Base-by-base conservation (phyloP, 768 basidiomycete genomes). In the Astraeus odoratus region DNA sequence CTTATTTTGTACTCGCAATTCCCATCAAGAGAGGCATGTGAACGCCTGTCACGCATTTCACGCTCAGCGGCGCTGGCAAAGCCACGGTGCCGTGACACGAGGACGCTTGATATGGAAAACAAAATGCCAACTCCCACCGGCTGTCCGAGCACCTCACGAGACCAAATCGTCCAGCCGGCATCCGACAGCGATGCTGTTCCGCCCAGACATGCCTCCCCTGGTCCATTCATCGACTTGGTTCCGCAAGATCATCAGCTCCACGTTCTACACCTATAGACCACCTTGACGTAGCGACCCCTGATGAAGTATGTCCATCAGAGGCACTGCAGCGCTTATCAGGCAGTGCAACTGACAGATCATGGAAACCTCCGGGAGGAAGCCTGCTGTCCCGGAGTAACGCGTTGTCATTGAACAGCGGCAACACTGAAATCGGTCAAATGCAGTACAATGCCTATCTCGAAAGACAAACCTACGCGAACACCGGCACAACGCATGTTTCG, bases 11-110 rank as follows among this genome's bases (percentile, higher is more conserved):
- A n/a, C n/a, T n/a, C n/a, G n/a, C n/a, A n/a, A n/a, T n/a, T n/a
- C n/a, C n/a, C n/a, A n/a, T n/a, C n/a, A n/a, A n/a, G n/a, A n/a
- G n/a, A n/a, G n/a, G n/a, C n/a, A n/a, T n/a, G n/a, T n/a, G 12
- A 29, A 15, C 20, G 27, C 16, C n/a, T 44, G 43, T 42, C 18
- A 34, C 20, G 29, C 23, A 30, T 44, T 58, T 52, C 47, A 43
- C 44, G 48, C 39, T 39, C 58, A 53, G 56, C 58, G 49, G 49
- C 51, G 9, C 10, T 23, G 20, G 22, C 7, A 37, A 19, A 20
- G 22, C 22, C 37, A n/a, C 23, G 37, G 23, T 39, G 13, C 27
- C 41, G 31, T 16, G 41, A 20, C 29, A 42, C 29, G 41, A 22
- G 41, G 41, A 22, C 16, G n/a, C 20, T n/a, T 5, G 10, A 42